These are phyloP conservation scores for Hyparrhenia diplandra DNA, from an alignment of 176 grass and related monocot genomes.

Conservation along the genomic window DNA sequence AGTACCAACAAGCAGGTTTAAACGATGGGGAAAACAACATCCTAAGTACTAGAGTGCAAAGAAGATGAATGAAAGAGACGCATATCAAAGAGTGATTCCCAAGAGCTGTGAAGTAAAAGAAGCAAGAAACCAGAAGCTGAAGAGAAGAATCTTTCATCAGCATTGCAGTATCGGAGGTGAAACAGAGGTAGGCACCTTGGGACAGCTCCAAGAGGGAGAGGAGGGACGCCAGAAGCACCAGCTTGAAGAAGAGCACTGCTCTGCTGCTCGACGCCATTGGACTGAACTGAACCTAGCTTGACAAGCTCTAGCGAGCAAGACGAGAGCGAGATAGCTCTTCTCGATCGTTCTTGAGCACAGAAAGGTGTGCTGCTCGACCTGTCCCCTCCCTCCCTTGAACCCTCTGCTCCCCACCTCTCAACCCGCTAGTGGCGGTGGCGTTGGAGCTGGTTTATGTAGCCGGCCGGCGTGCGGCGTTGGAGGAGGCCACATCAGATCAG, in stretches of 20 bases:
- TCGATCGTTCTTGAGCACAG: background rate
- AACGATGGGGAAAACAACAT: background rate
- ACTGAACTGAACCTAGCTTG: background rate
- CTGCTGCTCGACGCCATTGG: conserved; percentile 33
- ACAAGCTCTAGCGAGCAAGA: background rate
- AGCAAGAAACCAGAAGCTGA: background rate
- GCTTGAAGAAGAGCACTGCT: conserved; percentile 5
- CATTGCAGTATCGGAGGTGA: background rate
- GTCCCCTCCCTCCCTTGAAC: background rate
- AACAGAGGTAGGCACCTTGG: conserved; percentile 29
- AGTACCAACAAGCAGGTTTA: background rate
- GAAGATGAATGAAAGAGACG: background rate
- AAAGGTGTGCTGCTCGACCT: background rate
- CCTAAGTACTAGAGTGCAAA: background rate
- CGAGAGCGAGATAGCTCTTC: background rate
- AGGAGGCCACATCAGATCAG: conserved; percentile 6
- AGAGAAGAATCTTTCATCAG: background rate
- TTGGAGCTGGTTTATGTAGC: conserved; percentile 28
- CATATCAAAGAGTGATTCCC: background rate
- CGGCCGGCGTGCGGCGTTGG: background rate
- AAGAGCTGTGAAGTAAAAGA: background rate
- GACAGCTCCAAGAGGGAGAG: conserved; percentile 29
- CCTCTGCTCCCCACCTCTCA: conserved; percentile 9
- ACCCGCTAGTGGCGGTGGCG: background rate
- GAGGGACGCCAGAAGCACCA: conserved; percentile 27